Percentiles rank a stretch among this genome's conserved stretches.
These are phyloP conservation scores for Deinandra increscens DNA, from an alignment of 129 eudicot genomes.

Conservation along the genomic window DNA sequence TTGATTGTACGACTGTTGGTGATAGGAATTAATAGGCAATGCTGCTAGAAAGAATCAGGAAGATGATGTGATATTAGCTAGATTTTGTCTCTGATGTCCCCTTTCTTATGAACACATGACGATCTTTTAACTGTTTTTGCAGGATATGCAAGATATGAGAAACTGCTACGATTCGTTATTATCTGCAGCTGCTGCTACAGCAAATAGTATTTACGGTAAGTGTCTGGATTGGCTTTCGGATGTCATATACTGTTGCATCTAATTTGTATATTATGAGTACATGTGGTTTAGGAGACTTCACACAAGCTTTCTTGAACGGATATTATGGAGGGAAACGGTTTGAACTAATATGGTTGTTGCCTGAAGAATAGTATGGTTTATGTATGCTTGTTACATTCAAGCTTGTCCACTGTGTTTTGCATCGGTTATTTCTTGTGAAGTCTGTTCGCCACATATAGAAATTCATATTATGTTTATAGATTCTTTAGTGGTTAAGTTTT, in stretches of 20 bases:
- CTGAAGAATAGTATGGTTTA: background rate
- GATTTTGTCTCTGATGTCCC: background rate
- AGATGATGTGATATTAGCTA: background rate
- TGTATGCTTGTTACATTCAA: background rate
- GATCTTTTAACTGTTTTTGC: conserved; percentile 18
- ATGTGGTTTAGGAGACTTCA: background rate
- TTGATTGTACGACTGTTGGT: background rate
- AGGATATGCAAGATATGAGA: conserved; percentile 94
- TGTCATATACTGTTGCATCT: background rate
- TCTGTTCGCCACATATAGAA: background rate
- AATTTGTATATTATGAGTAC: background rate
- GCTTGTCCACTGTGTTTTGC: background rate
- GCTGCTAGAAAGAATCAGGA: conserved; percentile 3
- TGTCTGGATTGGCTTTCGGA: background rate
- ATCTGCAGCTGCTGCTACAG: conserved; percentile 87
- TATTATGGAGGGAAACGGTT: no score
- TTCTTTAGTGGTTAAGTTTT: conserved; percentile 2
- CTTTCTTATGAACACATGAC: background rate
- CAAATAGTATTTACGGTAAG: conserved; percentile 82
- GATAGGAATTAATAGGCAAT: conserved; percentile 7
- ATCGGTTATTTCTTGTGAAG: background rate
- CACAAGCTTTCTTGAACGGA: background rate
- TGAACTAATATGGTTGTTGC: background rate
- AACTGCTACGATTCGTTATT: conserved; percentile 73
- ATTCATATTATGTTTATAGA: background rate